A percentile compares a stretch with the other conserved stretches of the same genome.
Conservation (phyloP, 108 stramenopile genomes). For the Poteriospumella lacustris region DNA sequence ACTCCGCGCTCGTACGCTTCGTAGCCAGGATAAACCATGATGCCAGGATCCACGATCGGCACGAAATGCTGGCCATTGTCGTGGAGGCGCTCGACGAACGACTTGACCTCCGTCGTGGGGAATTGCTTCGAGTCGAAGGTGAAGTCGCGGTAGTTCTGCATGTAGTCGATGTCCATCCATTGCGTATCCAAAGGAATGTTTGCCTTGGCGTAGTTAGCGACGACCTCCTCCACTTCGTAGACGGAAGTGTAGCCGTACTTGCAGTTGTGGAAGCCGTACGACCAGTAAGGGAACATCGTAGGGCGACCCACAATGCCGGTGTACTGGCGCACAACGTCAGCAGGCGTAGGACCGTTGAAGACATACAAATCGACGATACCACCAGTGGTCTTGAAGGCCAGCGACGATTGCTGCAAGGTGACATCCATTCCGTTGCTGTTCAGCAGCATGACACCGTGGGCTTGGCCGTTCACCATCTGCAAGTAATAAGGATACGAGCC, state of each 20-base stretch:
- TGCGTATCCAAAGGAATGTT: constrained; percentile 37
- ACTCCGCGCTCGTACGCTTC: constrained; percentile 32
- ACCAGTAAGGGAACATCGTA: constrained; percentile 37
- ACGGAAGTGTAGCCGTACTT: constrained; percentile 34
- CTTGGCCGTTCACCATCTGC: neutral
- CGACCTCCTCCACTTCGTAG: constrained; percentile 20
- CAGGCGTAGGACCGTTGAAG: constrained; percentile 30
- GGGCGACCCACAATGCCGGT: constrained; percentile 31
- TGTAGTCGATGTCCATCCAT: constrained; percentile 46
- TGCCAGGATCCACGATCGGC: constrained; percentile 43
- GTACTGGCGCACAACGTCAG: constrained; percentile 38
- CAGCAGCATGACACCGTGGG: constrained; percentile 33
- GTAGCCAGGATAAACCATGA: constrained; percentile 27
- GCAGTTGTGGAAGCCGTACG: constrained; percentile 43
- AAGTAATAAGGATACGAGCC: constrained; percentile 34
- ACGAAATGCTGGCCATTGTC: constrained; percentile 30
- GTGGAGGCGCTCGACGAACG: constrained; percentile 27
- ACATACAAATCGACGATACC: constrained; percentile 42
- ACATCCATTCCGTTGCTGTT: constrained; percentile 43
- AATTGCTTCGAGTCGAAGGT: constrained; percentile 33
- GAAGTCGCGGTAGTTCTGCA: constrained; percentile 40
- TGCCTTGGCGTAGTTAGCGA: neutral
- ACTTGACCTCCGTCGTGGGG: neutral
- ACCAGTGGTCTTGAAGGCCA: constrained; percentile 28
- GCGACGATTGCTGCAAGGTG: neutral